Evolutionary conservation across 768 basidiomycete genomes (phyloP).

Genomic region (Melanogaster broomeanus): DNA sequence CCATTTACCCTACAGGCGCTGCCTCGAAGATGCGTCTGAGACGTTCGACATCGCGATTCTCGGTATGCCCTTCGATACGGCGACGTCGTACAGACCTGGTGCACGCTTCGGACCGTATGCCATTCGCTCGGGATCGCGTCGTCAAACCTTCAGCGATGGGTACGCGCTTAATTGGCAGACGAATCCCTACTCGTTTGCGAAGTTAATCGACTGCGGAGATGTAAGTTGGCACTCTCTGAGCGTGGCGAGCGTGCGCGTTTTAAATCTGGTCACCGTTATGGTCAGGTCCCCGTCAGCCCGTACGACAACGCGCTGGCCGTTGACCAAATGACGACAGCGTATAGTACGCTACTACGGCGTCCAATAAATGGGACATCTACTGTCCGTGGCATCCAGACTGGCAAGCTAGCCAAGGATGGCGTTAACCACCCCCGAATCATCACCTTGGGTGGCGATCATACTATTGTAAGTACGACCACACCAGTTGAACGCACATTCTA

Average conservation of each 20-base stretch:
- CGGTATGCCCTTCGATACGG: slow-evolving; percentile 75
- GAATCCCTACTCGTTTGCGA: slow-evolving; percentile 59
- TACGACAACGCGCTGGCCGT: slow-evolving; percentile 80
- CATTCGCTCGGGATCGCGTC: slow-evolving; percentile 71
- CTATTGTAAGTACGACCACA: slow-evolving; percentile 59
- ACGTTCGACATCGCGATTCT: slow-evolving; percentile 74
- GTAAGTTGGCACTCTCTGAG: too few relatives aligned
- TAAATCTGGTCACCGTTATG: neutral
- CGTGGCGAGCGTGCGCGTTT: too few relatives aligned
- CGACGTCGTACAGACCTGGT: slow-evolving; percentile 51
- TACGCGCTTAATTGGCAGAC: slow-evolving; percentile 66
- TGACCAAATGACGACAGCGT: slow-evolving; percentile 81
- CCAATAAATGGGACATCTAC: slow-evolving; percentile 26
- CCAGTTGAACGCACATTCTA: too few relatives aligned
- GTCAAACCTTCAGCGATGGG: slow-evolving; percentile 55
- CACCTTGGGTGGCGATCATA: slow-evolving; percentile 69
- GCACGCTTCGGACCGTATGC: slow-evolving; percentile 83
- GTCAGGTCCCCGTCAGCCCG: slow-evolving; percentile 67
- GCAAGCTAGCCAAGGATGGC: slow-evolving; percentile 49
- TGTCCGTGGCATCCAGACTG: slow-evolving; percentile 12
- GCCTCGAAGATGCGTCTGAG: slow-evolving; percentile 57
- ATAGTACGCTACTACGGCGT: slow-evolving; percentile 64
- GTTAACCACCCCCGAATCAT: slow-evolving; percentile 68
- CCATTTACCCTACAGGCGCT: slow-evolving; percentile 70
- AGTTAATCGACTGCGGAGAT: slow-evolving; percentile 79